Conservation (phyloP, 176 grass and related monocot species). For the Eleusine indica region DNA sequence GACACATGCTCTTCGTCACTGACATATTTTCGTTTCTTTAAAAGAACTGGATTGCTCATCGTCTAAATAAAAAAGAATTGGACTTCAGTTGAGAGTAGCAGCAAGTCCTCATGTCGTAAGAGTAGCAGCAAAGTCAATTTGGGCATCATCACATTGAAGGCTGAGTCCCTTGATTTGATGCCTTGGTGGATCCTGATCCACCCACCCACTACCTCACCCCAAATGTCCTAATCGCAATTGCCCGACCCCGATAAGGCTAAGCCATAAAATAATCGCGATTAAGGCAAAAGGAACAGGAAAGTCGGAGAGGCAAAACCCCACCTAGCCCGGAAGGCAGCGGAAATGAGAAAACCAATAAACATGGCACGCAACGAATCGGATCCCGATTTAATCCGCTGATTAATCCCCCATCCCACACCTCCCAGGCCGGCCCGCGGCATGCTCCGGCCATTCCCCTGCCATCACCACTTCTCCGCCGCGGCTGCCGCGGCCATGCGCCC, state of each 20-base stretch:
- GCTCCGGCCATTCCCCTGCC: conserved; percentile 59
- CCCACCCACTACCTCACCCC: not conserved
- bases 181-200: conserved; percentile 31
- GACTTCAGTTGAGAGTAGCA: not conserved
- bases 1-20: not conserved
- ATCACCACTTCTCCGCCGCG: conserved; percentile 2
- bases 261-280: not conserved
- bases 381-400: conserved; percentile 36
- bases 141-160: not conserved
- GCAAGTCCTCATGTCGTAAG: not conserved
- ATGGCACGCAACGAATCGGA: conserved; percentile 61
- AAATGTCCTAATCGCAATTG: not conserved
- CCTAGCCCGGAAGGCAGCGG: conserved; percentile 18
- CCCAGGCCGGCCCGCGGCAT: conserved; percentile 47
- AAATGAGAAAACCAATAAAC: conserved; percentile 40
- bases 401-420: conserved; percentile 1
- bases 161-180: conserved; percentile 15
- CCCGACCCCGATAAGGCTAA: not conserved
- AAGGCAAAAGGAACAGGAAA: not conserved
- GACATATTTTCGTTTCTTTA: not conserved
- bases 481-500: conserved; percentile 38
- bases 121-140: conserved; percentile 15
- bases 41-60: not conserved
- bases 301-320: conserved; percentile 37
- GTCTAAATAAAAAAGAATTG: not conserved